Evolutionary conservation across 73 alveolate species (phyloP), one percentile per base, ranked within the genome.

Genomic region (Paraurostyla sp.): DNA sequence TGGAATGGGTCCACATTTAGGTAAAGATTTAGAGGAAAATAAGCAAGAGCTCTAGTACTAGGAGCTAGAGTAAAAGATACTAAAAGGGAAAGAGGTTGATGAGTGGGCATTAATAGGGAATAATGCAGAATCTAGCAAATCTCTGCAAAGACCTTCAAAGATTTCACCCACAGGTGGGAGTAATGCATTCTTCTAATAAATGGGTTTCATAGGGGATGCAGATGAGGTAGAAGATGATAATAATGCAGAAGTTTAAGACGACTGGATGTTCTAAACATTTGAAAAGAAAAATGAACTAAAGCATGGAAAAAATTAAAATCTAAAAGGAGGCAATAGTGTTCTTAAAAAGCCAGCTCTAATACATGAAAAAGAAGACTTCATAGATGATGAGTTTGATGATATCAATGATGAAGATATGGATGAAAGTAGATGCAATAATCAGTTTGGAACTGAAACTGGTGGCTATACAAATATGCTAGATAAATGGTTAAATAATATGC

Each of bases 1-100:
- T 35, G 82, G 82, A 18, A 65, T 65, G 82, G 82, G 82, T 11
- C 82, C 82, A 3, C 82, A 65, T 38, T 30, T 65, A 18, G 46
- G 46, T 9, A 25, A 65, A 33, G 7, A 65, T 36, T 18, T 38
- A n/a, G 58, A 65, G 40, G 56, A 22, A 35, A 3, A 58, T 3
- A 18, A 65, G 36, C 60, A 65, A 35, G 23, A 65, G 58, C 32
- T 22, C n/a, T n/a, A n/a, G 13, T 65, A 65, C 41, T 40, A 35
- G 40, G 82, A 65, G 25, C 6, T 65, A 38, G 82, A 65, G 58
- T 6, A 65, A 30, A 65, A 65, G 29, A 65, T 65, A 38, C 82
- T 65, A 22, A 65, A 65, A 40, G 82, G 82, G 1, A 1, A 65
- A 22, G 82, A 65, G 18, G 82, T 65, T 6, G 82, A 65, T 65